Evolutionary conservation across 2,329 filamentous ascomycete genomes (phyloP), one percentile per base, ranked within the genome.

Genomic region (Apiospora rasikravindrae): DNA sequence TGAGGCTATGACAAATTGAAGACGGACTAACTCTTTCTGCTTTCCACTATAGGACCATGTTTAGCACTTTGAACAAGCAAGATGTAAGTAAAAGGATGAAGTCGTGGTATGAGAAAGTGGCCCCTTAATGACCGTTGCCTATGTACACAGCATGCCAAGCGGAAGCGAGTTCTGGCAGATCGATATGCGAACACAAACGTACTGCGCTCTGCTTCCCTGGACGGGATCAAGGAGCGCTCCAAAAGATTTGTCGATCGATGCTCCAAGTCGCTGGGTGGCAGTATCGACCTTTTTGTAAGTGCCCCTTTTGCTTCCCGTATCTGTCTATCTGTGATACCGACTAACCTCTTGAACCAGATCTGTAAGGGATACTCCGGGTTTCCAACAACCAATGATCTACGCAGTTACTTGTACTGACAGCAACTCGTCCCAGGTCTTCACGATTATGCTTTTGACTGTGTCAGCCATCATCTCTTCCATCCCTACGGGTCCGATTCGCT

Each of bases 181-280:
- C 85, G 90, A 42, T 93, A 93, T 78, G 89, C 91, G 42, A 93
- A 93, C 80, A 89, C 88, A 70, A 93, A 92, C 77, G 83, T 93
- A 69, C 86, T 92, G 81, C 87, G 87, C 42, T 79, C 86, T 5
- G 82, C 83, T 2, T 87, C 90, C 2, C 79, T 92, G 40, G 80
- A 83, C 5, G 90, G 89, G 2, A 90, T 93, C 68, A 81, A 86
- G 70, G 85, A 89, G 74, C 84, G 90, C 7, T 89, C 90, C 0
- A 80, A 78, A 47, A 84, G 84, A 40, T 92, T 93, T 74, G 79
- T 90, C 7, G 81, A 84, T 24, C 85, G 86, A 66, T 92, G 90
- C 73, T 78, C 81, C 40, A 82, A 82, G 42, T 84, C 86, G 1
- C 78, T 81, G 0, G 82, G 83, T 22, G 79, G 78, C 5, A 87